Evolutionary conservation across 2,329 filamentous ascomycete genomes (phyloP), one percentile per base, ranked within the genome.

Genomic region (Lasiodiplodia sp.): DNA sequence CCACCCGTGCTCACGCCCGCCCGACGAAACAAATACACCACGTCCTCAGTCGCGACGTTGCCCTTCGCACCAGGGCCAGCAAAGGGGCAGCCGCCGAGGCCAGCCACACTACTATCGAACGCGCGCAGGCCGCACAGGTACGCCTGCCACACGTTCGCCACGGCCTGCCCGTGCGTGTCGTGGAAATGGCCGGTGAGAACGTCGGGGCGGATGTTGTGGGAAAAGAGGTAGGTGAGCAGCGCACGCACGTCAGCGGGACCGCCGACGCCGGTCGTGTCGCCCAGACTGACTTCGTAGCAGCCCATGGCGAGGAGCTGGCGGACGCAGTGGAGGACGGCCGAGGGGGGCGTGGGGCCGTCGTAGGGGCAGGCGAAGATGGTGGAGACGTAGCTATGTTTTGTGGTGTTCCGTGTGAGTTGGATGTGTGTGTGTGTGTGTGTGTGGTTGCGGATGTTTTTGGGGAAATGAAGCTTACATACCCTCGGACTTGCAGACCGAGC

Each of bases 341-440:
- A 62, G 18, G 70, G 70, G 12, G 70, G 49, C 18, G 74, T 76
- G 1, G 75, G 72, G 12, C 75, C 75, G 72, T 55, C 76, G 75
- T 63, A 83, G 2, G 82, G 82, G 68, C 81, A 79, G 1, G 76
- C 74, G 44, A 83, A 82, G 7, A 83, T 81, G 69, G 81, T 83
- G 0, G 81, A 57, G 31, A 57, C 53, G 53, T 57, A 57, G 8
- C 53, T 38, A n/a, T 38, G 2, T 28, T 4, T 4, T 28, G 25
- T 5, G 25, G 3, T 31, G 28, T 10, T n/a, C n/a, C n/a, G n/a
- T n/a, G 31, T 34, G 31, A 34, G 31, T 34, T 34, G 31, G 31
- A 3, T 10, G 8, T 2, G 7, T 31, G 6, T 1, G 6, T 34
- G 31, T 34, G 31, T n/a, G n/a, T n/a, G 2, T 31, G 31, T 34